Evolutionary conservation across 768 basidiomycete species (phyloP), one percentile per base, ranked within the genome.

Genomic region (Tulasnella sp.): DNA sequence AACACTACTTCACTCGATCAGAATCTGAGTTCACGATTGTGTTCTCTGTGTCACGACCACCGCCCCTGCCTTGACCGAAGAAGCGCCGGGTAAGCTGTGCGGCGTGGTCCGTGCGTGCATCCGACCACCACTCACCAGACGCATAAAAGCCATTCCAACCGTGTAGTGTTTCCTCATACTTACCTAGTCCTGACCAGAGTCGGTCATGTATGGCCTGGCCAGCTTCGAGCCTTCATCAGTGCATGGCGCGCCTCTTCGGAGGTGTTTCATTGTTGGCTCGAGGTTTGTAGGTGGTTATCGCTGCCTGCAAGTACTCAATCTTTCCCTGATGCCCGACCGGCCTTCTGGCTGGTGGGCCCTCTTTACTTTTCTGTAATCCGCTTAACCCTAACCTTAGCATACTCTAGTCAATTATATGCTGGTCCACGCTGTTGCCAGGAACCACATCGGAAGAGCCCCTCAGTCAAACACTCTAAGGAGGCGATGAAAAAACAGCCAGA

Each of bases 291-390:
- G 71, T 40, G 71, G 71, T 46, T 72, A 42, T 35, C 39, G 71
- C 44, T 72, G 71, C 71, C 71, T 46, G 71, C 44, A 46, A 46
- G 71, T 10, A 72, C 71, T 42, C 71, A 72, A 72, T 72, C 37
- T 72, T 72, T 72, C 29, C 71, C 71, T n/a, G 71, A 72, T 72
- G 71, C 71, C 37, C 71, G 23, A 37, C 71, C 23, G 71, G 71
- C 71, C 71, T 72, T 72, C 71, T 40, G 71, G 71, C 39, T 72
- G 39, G 71, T 42, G 71, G 37, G 71, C 71, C 44, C 20, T 42
- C 18, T 20, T 37, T 71, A 71, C 23, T 72, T 37, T 40, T 40
- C 32, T 70, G 32, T 70, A 35, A 72, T 40, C 3, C 4, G 11
- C 37, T 32, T 72, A 42, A 72, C 71, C 71, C 29, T 72, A 72